These are phyloP conservation scores for Kodamaea laetipori DNA, from an alignment of 805 yeast genomes.

Conservation along the genomic window DNA sequence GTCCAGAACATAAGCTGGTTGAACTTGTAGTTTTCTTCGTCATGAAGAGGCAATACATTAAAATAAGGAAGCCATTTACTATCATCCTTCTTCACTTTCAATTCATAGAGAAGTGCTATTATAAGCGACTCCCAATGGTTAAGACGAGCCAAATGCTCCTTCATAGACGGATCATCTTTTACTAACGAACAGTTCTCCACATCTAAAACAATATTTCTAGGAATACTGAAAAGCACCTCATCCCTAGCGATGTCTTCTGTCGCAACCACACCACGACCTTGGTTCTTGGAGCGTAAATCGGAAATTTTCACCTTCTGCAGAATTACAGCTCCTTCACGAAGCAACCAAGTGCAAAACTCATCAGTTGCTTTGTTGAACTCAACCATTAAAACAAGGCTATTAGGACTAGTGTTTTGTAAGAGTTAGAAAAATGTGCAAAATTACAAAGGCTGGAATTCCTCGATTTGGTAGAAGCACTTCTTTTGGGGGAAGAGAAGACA, in stretches of 20 bases:
- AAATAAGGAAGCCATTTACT: slow-evolving; percentile 75
- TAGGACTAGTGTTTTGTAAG: not conserved
- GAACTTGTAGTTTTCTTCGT: slow-evolving; percentile 38
- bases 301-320: slow-evolving; percentile 59
- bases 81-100: slow-evolving; percentile 40
- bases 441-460: too few species aligned
- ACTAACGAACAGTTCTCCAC: slow-evolving; percentile 56
- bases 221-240: slow-evolving; percentile 70
- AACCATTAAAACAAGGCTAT: not conserved
- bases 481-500: too few species aligned
- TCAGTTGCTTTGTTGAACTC: slow-evolving; percentile 19
- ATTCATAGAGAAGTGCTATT: slow-evolving; percentile 64
- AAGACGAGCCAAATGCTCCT: slow-evolving; percentile 41
- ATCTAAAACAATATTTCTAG: slow-evolving; percentile 58
- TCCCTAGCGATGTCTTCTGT: slow-evolving; percentile 56
- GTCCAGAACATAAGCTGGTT: slow-evolving; percentile 82
- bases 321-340: slow-evolving; percentile 40
- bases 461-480: too few species aligned
- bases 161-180: slow-evolving; percentile 29
- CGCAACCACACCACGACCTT: slow-evolving; percentile 83
- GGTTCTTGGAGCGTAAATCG: slow-evolving; percentile 58
- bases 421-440: too few species aligned
- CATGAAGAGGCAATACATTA: slow-evolving; percentile 60
- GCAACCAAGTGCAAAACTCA: slow-evolving; percentile 32
- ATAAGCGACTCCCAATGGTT: slow-evolving; percentile 82